phyloP scores from a whole-genome alignment of 345 rosid species.

The Punica granatum region DNA sequence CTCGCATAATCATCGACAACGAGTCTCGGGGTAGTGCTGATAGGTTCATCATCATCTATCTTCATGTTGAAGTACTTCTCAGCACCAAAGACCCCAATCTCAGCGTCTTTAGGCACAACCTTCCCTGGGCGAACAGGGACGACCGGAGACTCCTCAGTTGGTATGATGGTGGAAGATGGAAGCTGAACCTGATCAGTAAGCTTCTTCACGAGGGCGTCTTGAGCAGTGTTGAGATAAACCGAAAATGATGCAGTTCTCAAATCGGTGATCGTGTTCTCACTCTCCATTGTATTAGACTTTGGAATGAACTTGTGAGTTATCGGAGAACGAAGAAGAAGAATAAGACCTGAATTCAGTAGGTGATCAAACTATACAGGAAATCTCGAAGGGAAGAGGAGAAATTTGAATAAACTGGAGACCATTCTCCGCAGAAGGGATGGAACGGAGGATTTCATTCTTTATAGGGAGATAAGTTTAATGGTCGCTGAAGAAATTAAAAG shows the following conservation, averaged over 20 bases:
- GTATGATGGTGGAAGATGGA: constrained; percentile 17
- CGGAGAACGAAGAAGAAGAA: too few relatives aligned
- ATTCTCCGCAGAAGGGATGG: too few relatives aligned
- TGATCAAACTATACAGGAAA: too few relatives aligned
- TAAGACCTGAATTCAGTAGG: too few relatives aligned
- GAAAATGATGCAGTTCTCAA: constrained; percentile 36
- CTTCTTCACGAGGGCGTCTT: constrained; percentile 27
- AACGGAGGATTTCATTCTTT: too few relatives aligned
- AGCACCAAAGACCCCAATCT: constrained; percentile 43
- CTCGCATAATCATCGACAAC: constrained; percentile 6
- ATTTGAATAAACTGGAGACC: too few relatives aligned
- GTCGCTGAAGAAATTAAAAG: neutral
- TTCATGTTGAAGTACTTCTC: constrained; percentile 49
- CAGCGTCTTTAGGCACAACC: constrained; percentile 21
- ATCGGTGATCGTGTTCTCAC: constrained; percentile 13
- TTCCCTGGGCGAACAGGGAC: constrained; percentile 16
- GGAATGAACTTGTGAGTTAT: too few relatives aligned
- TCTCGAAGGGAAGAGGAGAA: too few relatives aligned
- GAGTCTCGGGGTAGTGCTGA: constrained; percentile 9
- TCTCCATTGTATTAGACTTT: constrained; percentile 18
- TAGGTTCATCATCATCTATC: constrained; percentile 14
- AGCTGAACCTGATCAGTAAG: constrained; percentile 20
- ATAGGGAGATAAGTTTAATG: too few relatives aligned
- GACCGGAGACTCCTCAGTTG: constrained; percentile 15
- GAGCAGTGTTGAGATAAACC: constrained; percentile 20